Evolutionary conservation across 1,139 yeast genomes (phyloP), one percentile per base, ranked within the genome.

Genomic region (Scheffersomyces cryptocercus): DNA sequence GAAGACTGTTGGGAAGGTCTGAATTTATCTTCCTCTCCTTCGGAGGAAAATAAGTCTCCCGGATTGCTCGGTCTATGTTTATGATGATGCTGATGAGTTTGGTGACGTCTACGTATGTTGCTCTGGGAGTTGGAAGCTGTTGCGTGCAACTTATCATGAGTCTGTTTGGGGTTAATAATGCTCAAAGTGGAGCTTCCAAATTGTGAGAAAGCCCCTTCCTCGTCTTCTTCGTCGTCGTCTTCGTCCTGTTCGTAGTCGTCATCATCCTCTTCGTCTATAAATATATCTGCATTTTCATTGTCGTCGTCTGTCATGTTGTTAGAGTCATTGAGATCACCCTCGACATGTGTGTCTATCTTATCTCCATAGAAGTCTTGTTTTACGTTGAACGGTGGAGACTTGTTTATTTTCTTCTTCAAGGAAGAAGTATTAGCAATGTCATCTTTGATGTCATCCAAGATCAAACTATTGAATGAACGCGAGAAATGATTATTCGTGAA

Each of bases 381-480:
- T 40, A 70, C 61, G 46, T 70, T 71, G 53, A 73, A 73, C 0
- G 77, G 76, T n/a, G 77, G 78, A 9, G 75, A 68, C 48, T 70
- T 70, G 50, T 68, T 70, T 37, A 71, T 56, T 26, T 53, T 58
- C 46, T 56, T 59, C 44, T 53, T 53, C 10, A 38, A 32, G 2
- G 45, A 29, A 20, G 42, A 45, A 5, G 16, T 20, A n/a, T n/a
- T 31, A n/a, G 35, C 24, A 36, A 57, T 37, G 13, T 59, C 62
- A 32, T 62, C 65, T n/a, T 58, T 59, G 38, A 53, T 50, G 47
- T 74, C 79, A 30, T 73, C 77, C 37, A 74, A 56, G 5, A 73
- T 72, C 53, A 74, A 67, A 42, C 73, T 67, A 54, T 73, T 74
- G 62, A 74, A 74, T 12, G 77, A 72, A 28, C 75, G 56, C 35